These are phyloP conservation scores for Ulota crispa DNA, from an alignment of 225 moss, liverwort and hornwort genomes.

Conservation along the genomic window DNA sequence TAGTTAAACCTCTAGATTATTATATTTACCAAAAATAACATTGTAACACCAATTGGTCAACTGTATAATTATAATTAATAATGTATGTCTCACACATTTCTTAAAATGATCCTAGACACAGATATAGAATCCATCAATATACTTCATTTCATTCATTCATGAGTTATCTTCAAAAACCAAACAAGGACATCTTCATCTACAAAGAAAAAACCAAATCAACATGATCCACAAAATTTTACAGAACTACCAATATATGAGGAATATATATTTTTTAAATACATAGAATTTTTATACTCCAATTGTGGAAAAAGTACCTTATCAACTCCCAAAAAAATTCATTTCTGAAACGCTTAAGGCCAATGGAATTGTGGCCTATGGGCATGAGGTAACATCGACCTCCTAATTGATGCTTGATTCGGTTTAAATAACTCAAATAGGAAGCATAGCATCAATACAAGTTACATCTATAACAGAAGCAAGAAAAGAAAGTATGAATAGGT, in stretches of 20 bases:
- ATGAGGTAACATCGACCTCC: too few relatives aligned
- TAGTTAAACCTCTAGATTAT: too few relatives aligned
- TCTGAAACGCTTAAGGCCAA: background rate
- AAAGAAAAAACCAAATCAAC: background rate
- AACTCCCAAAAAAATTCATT: background rate
- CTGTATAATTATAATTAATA: too few relatives aligned
- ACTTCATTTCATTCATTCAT: background rate
- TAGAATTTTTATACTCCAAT: too few relatives aligned
- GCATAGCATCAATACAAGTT: background rate
- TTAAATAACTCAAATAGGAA: background rate
- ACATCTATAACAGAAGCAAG: accelerated
- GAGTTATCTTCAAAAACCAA: background rate
- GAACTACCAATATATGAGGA: background rate
- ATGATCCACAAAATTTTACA: background rate
- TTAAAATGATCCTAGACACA: background rate
- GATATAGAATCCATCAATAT: background rate
- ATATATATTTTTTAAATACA: too few relatives aligned
- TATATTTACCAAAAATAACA: background rate
- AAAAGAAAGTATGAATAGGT: background rate
- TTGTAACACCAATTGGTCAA: too few relatives aligned
- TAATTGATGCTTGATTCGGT: background rate
- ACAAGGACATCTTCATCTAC: background rate
- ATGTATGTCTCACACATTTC: too few relatives aligned
- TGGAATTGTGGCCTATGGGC: background rate
- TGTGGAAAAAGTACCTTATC: background rate